Conservation (phyloP, 139 green algal species). For the Tetratostichococcus sp. region DNA sequence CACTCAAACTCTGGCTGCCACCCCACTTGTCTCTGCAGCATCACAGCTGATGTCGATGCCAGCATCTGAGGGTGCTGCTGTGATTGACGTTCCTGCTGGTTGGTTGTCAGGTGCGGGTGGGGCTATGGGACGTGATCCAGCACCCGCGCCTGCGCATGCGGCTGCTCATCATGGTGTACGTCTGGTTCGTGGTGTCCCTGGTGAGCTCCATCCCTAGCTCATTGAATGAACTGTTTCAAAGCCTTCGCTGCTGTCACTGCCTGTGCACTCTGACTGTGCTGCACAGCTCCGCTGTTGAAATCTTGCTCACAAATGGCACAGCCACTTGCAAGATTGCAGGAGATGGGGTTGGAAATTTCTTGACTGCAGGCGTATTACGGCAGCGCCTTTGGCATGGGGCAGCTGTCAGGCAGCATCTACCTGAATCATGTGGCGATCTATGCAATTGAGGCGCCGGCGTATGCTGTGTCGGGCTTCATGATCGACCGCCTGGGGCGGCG, state of each 20-base stretch:
- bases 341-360: too few relatives aligned
- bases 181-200: not conserved
- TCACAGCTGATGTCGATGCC: too few relatives aligned
- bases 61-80: too few relatives aligned
- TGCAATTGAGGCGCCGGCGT: conserved; percentile 31
- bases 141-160: conserved; percentile 27
- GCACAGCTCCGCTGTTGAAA: too few relatives aligned
- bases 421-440: conserved; percentile 27
- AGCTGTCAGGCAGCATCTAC: conserved; percentile 17
- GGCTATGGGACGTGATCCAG: conserved; percentile 29
- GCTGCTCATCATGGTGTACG: conserved; percentile 18
- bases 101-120: conserved; percentile 10
- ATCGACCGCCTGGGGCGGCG: conserved; percentile 36
- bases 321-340: too few relatives aligned
- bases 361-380: conserved; percentile 11
- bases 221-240: not conserved
- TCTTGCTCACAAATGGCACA: too few relatives aligned
- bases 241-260: too few relatives aligned
- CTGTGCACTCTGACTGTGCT: too few relatives aligned
- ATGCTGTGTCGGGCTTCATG: conserved; percentile 16
- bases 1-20: too few relatives aligned
- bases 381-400: not conserved
- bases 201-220: not conserved
- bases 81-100: too few relatives aligned
- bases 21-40: too few relatives aligned